Evolutionary conservation across 1,284 basidiomycete species (phyloP).

Genomic region (Xerocomus minutiporus): DNA sequence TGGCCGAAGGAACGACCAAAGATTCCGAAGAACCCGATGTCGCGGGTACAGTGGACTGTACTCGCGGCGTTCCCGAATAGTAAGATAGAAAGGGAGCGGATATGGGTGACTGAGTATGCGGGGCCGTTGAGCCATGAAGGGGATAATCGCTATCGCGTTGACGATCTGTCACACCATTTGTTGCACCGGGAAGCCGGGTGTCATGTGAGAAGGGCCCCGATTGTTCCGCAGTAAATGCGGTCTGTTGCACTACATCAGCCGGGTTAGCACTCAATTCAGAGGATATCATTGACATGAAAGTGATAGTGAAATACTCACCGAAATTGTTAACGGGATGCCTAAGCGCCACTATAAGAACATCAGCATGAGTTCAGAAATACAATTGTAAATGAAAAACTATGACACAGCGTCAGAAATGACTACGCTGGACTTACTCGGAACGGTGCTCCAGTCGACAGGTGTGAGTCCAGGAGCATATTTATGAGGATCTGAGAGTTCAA

Average conservation of each 20-base stretch:
- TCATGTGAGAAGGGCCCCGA: background rate
- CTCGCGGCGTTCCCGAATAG: background rate
- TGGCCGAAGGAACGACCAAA: background rate
- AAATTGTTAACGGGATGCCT: background rate
- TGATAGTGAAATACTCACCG: slow-evolving; percentile 8
- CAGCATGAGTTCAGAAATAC: background rate
- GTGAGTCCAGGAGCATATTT: slow-evolving; percentile 1
- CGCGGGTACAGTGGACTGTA: background rate
- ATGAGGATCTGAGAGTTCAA: background rate
- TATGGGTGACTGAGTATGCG: background rate
- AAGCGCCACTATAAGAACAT: slow-evolving; percentile 1
- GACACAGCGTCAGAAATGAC: background rate
- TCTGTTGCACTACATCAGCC: slow-evolving; percentile 7
- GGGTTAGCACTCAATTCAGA: slow-evolving; percentile 6
- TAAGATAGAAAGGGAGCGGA: background rate
- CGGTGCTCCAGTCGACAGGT: slow-evolving; percentile 11
- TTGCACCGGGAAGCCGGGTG: background rate
- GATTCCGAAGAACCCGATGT: background rate
- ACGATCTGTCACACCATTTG: background rate
- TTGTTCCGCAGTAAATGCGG: slow-evolving; percentile 4
- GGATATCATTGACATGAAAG: background rate
- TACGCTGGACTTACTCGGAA: slow-evolving; percentile 4
- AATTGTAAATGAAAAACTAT: background rate
- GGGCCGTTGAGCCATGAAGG: background rate
- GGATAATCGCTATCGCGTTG: background rate